Conservation (phyloP, 2,329 filamentous ascomycete species). For the Coniochaeta hoffmannii region DNA sequence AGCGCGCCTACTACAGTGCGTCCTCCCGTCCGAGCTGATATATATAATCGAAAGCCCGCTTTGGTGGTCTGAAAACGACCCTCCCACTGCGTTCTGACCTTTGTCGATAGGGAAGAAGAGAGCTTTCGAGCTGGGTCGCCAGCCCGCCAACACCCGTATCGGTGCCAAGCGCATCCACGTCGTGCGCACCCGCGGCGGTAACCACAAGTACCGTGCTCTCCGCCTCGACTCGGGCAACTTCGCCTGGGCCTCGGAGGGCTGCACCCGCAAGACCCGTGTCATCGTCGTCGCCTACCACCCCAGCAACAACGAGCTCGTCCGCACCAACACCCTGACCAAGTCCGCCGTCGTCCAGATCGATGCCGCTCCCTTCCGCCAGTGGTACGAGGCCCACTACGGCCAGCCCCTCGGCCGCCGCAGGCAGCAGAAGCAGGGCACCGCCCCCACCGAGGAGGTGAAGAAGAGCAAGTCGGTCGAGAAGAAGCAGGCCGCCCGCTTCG, state of each 20-base stretch:
- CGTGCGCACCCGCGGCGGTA: conserved; percentile 57
- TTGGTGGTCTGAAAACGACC: conserved; percentile 19
- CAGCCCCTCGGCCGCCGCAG: conserved; percentile 80
- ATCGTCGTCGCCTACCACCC: conserved; percentile 98
- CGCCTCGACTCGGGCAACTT: conserved; percentile 99
- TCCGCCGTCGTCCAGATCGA: conserved; percentile 98
- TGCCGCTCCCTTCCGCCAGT: conserved; percentile 97
- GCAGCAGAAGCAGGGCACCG: conserved; percentile 71
- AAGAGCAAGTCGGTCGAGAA: conserved; percentile 94
- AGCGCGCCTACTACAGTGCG: conserved; percentile 87
- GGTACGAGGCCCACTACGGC: conserved; percentile 99
- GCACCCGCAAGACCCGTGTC: conserved; percentile 98
- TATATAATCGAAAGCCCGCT: conserved; percentile 61
- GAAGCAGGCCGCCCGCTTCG: conserved; percentile 88
- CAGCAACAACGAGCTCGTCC: conserved; percentile 99
- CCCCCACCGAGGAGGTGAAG: conserved; percentile 63
- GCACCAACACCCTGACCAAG: conserved; percentile 99
- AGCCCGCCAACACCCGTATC: conserved; percentile 99
- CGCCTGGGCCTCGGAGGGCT: conserved; percentile 96
- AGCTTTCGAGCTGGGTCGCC: conserved; percentile 99
- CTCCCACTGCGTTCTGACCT: conserved; percentile 64
- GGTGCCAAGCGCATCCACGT: conserved; percentile 49
- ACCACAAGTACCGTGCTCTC: conserved; percentile 99
- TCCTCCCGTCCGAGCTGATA: conserved; percentile 43
- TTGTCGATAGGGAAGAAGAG: conserved; percentile 77